Base-by-base conservation (phyloP, 148 eudicot species). In the Limonium bicolor region DNA sequence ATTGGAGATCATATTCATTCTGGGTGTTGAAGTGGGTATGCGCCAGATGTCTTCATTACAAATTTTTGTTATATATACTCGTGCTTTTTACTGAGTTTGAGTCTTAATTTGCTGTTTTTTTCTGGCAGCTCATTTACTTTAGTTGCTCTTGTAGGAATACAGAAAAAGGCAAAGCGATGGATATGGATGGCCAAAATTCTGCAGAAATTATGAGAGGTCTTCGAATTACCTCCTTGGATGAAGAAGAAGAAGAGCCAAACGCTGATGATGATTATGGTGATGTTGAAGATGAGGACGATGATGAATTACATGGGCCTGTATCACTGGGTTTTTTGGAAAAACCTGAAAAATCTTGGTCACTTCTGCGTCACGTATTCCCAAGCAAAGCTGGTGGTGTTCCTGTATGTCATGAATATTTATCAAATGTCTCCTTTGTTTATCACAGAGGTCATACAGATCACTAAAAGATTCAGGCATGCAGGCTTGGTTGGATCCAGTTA, bases 381-480 rank as follows among this genome's bases (percentile, higher is more conserved):
- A 72, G 93, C 84, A 83, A 77, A 62, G 95, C 97, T 36, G 97
- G 97, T 14, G 82, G 92, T 31, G 49, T 62, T 42, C 97, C 97
- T 44, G 97, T 84, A 68, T 20, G 81, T 58, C 29, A 24, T 50
- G 7, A n/a, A 36, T 20, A n/a, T 20, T 31, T 23, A 27, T 27
- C 31, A 41, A 16, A 2, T 36, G 9, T 15, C 53, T 8, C 8
- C 5, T 34, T 43, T 27, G 0, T 41, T 31, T 7, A 11, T 20
- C 17, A 14, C 41, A 27, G 25, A 40, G 44, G 5, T 38, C n/a
- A 13, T 38, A 15, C 19, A n/a, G n/a, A n/a, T n/a, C 42, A 38
- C 16, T 40, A n/a, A n/a, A n/a, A n/a, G n/a, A n/a, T n/a, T n/a
- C n/a, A n/a, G n/a, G n/a, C 27, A 44, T 54, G 25, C 59, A 88